Base-by-base conservation (phyloP, 257 asterid species). In the Thymus quinquecostatus region DNA sequence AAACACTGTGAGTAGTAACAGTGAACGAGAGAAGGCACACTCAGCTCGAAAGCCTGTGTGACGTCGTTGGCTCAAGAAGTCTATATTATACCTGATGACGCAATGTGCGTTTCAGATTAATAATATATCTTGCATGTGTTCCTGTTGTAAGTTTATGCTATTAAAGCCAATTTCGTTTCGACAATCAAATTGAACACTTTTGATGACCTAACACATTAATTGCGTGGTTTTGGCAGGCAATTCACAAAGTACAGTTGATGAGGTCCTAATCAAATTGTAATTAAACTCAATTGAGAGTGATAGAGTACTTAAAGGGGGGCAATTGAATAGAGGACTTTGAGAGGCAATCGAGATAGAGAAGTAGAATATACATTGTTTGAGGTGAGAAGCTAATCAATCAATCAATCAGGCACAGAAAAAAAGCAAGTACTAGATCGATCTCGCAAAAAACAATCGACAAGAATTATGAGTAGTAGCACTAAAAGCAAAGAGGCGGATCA, bases 391-490 rank as follows among this genome's bases (percentile, higher is more conserved):
- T 43, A 6, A 64, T 45, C 21, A 21, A 21, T 21, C 21, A 21
- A 21, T 64, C 13, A 29, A 45, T 44, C 11, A 29, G 41, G 51
- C 41, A 5, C 36, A 6, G 27, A 64, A 47, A 47, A 64, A 47
- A 47, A 43, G 29, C 10, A 47, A 27, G 13, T 29, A n/a, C n/a
- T n/a, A 30, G 69, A 47, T 64, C 69, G 69, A 47, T 64, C 69
- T 64, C 54, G 56, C 43, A 64, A 64, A 21, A 13, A 28, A 10
- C 0, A 44, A 57, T 5, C 10, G 53, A 38, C 4, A 5, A 38
- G 6, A 57, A 53, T 29, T 28, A n/a, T 56, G 2, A 41, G 34
- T 29, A 28, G 65, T 55, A 41, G 9, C 36, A 69, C 21, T 43
- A 30, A 48, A 49, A 34, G 12, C 48, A 49, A 32, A n/a, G 30